phyloP scores from a whole-genome alignment of 176 grass and related monocot genomes.

The Themeda triandra region DNA sequence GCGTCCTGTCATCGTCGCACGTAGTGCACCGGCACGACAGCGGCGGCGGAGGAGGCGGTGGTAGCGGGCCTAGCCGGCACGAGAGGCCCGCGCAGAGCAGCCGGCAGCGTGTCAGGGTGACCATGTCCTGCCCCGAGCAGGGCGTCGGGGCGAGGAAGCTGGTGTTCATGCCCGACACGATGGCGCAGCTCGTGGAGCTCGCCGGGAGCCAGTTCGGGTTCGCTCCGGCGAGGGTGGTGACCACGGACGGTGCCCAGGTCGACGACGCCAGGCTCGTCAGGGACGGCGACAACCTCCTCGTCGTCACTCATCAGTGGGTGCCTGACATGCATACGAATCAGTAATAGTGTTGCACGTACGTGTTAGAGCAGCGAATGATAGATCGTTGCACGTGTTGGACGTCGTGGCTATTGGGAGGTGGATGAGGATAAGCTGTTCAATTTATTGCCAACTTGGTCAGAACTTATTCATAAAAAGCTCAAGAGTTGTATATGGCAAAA shows the following conservation, averaged over 20 bases:
- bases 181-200: slow-evolving; percentile 53
- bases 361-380: not conserved
- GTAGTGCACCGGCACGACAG: not conserved
- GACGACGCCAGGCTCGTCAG: slow-evolving; percentile 65
- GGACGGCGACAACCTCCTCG: slow-evolving; percentile 64
- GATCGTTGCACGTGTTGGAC: too few relatives aligned
- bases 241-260: slow-evolving; percentile 49
- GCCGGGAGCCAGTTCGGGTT: slow-evolving; percentile 49
- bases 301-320: slow-evolving; percentile 35
- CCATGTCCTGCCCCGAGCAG: slow-evolving; percentile 57
- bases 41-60: not conserved
- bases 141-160: slow-evolving; percentile 32
- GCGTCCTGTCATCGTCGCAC: slow-evolving; percentile 46
- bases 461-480: too few relatives aligned
- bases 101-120: slow-evolving; percentile 11
- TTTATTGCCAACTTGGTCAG: too few relatives aligned
- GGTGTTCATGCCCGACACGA: slow-evolving; percentile 61
- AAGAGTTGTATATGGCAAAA: too few relatives aligned
- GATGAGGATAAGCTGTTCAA: too few relatives aligned
- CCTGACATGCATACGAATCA: not conserved
- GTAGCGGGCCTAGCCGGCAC: not conserved
- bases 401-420: too few relatives aligned
- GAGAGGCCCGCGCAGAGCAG: not conserved
- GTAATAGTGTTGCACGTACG: not conserved
- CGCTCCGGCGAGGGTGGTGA: slow-evolving; percentile 38